Base-by-base conservation (phyloP, 257 asterid genomes). In the Striga asiatica region DNA sequence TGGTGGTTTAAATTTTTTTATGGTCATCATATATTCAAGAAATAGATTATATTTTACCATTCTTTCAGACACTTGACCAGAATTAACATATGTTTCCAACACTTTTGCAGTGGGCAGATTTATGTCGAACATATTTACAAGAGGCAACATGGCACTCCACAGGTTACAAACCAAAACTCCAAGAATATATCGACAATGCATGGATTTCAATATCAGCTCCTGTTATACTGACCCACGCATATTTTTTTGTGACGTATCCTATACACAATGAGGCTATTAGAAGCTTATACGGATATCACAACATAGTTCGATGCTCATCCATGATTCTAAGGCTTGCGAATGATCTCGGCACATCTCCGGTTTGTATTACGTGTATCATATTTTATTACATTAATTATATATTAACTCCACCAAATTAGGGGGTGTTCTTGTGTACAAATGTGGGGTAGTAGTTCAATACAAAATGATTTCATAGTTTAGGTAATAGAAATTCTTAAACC, bases 331-430 rank as follows among this genome's bases (percentile, higher is more conserved):
- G 89, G 0, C 66, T 85, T 3, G 54, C 66, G 0, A 57, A 85
- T 48, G 95, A 85, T 53, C 38, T 82, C 0, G 86, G 68, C 50
- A 81, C 93, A 10, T 81, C 86, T 0, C 24, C 39, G 68, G 79
- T 82, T 60, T 2, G 62, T 37, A 53, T 20, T 34, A 3, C 5
- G 17, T 7, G 0, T 12, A 17, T 0, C 5, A n/a, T n/a, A n/a
- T n/a, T n/a, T n/a, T n/a, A n/a, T n/a, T n/a, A n/a, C n/a, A n/a
- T n/a, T n/a, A n/a, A n/a, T n/a, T n/a, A n/a, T n/a, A n/a, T n/a
- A n/a, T n/a, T n/a, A n/a, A n/a, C n/a, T n/a, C n/a, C n/a, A n/a
- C n/a, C n/a, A n/a, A n/a, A n/a, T n/a, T n/a, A n/a, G n/a, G n/a
- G n/a, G n/a, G n/a, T n/a, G n/a, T n/a, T n/a, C n/a, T n/a, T n/a